Base-by-base conservation (phyloP, 2,329 filamentous ascomycete species). In the Neopestalotiopsis clavispora region DNA sequence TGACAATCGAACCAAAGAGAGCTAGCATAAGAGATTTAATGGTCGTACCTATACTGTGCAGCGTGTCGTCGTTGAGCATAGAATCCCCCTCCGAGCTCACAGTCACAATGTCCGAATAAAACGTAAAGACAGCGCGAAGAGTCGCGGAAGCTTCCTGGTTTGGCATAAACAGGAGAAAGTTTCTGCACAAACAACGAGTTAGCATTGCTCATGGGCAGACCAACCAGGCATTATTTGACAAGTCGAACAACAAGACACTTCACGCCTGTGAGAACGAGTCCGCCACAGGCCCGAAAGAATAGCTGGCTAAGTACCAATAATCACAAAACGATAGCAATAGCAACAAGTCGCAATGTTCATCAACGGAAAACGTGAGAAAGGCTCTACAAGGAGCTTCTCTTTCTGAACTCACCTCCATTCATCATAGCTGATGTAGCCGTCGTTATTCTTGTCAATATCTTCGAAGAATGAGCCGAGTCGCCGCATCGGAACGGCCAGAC, bases 1-100 rank as follows among this genome's bases (percentile, higher is more conserved):
- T 87, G 77, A 93, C 84, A 77, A 95, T 86, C 79, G 91, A 91
- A 83, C 92, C 92, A 86, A 95, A 93, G 76, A 94, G 85, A 83
- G 88, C 86, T 81, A 89, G 86, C 80, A 91, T 84, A 88, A 94
- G 87, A 83, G 89, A 90, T 81, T 83, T 84, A 78, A 82, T 77
- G 80, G 86, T 87, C 89, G 87, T 98, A 97, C 95, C 95, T 95
- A 97, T 86, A 84, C 95, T 93, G 87, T 97, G 90, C 78, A 97
- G 89, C 79, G 91, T 92, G 80, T 97, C 94, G 84, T 97, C 95
- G 84, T 91, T 94, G 76, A 98, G 91, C 76, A 93, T 87, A 74
- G 96, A 96, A 84, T 98, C 96, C 80, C 96, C 96, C 86, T 99
- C 96, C 70, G 94, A 87, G 77, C 94, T 97, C 79, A 99, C 86